Evolutionary conservation across 768 basidiomycete genomes (phyloP).

Genomic region (Amanita molliuscula): DNA sequence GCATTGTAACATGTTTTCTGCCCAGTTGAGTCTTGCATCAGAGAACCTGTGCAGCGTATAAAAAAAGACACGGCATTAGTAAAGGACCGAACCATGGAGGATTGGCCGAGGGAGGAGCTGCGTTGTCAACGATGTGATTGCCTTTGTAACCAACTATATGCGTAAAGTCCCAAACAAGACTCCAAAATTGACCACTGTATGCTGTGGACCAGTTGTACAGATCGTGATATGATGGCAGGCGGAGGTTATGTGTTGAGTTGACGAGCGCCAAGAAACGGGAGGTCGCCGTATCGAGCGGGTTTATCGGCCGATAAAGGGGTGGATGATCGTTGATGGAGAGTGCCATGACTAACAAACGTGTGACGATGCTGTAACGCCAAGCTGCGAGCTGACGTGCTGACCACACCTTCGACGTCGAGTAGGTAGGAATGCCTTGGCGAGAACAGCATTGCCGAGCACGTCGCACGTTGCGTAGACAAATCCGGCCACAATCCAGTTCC

Average conservation of each 20-base stretch:
- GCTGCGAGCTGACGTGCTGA: not conserved
- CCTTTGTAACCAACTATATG: slow-evolving; percentile 55
- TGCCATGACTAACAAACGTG: not conserved
- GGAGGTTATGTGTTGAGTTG: slow-evolving; percentile 35
- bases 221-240: slow-evolving; percentile 46
- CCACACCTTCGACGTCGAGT: not conserved
- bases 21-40: slow-evolving; percentile 63
- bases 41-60: slow-evolving; percentile 29
- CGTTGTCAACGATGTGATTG: slow-evolving; percentile 43
- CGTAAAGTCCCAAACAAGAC: slow-evolving; percentile 61
- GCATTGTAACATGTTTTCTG: slow-evolving; percentile 66
- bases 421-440: not conserved
- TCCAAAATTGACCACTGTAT: slow-evolving; percentile 60
- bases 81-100: slow-evolving; percentile 46
- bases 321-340: slow-evolving; percentile 8
- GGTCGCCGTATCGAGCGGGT: slow-evolving; percentile 31
- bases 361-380: not conserved
- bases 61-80: slow-evolving; percentile 6
- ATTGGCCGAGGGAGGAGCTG: slow-evolving; percentile 45
- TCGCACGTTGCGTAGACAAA: slow-evolving; percentile 16
- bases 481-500: not conserved
- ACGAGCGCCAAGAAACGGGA: slow-evolving; percentile 38
- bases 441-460: not conserved
- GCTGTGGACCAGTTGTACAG: slow-evolving; percentile 57
- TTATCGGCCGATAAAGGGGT: slow-evolving; percentile 34